phyloP scores from a whole-genome alignment of 805 yeast species.

The Zygoascus flipseniorum region DNA sequence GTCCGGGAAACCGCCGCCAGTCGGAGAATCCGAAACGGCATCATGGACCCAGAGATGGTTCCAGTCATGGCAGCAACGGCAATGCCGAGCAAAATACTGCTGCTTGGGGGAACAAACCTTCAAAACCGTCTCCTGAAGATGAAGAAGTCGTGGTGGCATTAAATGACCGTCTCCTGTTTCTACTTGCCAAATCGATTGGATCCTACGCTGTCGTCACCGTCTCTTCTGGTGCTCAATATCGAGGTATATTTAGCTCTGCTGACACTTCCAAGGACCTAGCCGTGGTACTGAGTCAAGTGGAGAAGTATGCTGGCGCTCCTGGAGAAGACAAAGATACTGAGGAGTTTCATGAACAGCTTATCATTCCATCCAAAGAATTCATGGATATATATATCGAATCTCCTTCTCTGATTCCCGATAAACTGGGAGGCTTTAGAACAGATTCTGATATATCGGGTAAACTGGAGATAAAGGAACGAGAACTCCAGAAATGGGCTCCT shows the following conservation, averaged over 20 bases:
- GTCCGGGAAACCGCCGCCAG: neutral
- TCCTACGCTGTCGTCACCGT: slow-evolving; percentile 49
- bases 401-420: slow-evolving; percentile 30
- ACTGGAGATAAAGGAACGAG: slow-evolving; percentile 46
- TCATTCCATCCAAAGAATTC: slow-evolving; percentile 43
- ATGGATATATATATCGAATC: slow-evolving; percentile 39
- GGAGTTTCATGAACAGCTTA: slow-evolving; percentile 32
- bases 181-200: slow-evolving; percentile 55
- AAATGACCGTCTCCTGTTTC: slow-evolving; percentile 48
- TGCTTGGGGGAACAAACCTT: neutral
- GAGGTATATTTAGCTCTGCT: slow-evolving; percentile 50
- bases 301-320: slow-evolving; percentile 30
- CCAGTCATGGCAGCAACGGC: neutral
- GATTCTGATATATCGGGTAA: slow-evolving; percentile 73
- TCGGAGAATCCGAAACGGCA: neutral
- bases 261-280: slow-evolving; percentile 41
- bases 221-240: slow-evolving; percentile 48
- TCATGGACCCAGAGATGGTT: neutral
- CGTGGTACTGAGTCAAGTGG: slow-evolving; percentile 47
- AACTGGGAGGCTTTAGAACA: slow-evolving; percentile 49
- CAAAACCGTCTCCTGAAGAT: neutral
- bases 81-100: neutral
- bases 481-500: slow-evolving; percentile 79
- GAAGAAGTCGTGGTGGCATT: slow-evolving; percentile 28
- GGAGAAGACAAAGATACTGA: slow-evolving; percentile 29